phyloP scores from a whole-genome alignment of 495 filamentous ascomycete genomes.

The Talaromyces adpressus region DNA sequence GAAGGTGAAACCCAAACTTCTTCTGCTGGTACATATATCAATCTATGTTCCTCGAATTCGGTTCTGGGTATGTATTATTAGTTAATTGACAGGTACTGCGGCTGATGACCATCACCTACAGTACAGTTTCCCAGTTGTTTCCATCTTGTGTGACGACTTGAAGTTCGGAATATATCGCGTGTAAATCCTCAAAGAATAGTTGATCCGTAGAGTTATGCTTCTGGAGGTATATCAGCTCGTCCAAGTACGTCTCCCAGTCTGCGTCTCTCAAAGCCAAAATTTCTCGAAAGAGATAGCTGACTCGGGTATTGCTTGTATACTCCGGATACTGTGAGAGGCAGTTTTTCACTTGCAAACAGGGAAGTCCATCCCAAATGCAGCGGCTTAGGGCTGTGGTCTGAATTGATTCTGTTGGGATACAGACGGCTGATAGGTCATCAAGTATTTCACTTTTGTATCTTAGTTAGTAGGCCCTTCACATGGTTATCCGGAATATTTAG shows the following conservation, averaged over 20 bases:
- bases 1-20: background rate
- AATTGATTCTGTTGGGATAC: background rate
- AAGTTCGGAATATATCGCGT: too few species aligned
- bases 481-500: too few species aligned
- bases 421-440: background rate
- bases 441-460: background rate
- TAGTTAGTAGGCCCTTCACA: too few species aligned
- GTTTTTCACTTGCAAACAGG: background rate
- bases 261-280: background rate
- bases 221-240: background rate
- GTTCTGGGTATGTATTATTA: too few species aligned
- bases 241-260: background rate
- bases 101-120: too few species aligned
- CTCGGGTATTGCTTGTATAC: background rate
- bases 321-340: background rate
- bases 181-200: too few species aligned
- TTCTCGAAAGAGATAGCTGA: background rate
- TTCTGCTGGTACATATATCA: background rate
- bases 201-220: too few species aligned
- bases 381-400: background rate
- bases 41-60: background rate
- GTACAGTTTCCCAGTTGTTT: too few species aligned
- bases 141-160: too few species aligned
- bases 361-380: background rate
- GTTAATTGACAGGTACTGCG: too few species aligned